These are phyloP conservation scores for Verticillium tricorpus DNA, from an alignment of 2,329 filamentous ascomycete genomes.

Conservation along the genomic window DNA sequence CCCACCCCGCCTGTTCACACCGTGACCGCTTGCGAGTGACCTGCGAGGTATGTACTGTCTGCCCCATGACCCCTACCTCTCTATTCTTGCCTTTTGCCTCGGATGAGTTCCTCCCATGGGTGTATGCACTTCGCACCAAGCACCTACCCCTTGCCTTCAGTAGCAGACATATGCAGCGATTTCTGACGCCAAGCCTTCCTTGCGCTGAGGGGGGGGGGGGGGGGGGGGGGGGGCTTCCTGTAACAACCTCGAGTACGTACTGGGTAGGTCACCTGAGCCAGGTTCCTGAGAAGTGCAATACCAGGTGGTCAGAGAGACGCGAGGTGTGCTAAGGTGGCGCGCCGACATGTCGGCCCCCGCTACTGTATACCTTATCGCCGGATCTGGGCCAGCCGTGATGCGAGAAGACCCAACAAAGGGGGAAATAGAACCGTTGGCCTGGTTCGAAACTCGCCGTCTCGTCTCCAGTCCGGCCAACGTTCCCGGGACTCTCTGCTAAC, in stretches of 20 bases:
- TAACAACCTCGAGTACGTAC: too few species aligned
- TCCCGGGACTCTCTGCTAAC: neutral
- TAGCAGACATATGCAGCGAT: neutral
- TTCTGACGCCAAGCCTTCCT: too few species aligned
- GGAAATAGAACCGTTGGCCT: neutral
- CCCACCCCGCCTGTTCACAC: neutral
- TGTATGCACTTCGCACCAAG: too few species aligned
- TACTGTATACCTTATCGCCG: neutral
- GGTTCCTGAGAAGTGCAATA: too few species aligned
- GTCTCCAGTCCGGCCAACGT: neutral
- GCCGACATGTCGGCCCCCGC: neutral
- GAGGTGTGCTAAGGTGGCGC: neutral
- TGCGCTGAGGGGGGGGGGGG: too few species aligned
- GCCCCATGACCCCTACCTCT: neutral
- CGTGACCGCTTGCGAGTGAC: neutral
- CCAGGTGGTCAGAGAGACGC: too few species aligned
- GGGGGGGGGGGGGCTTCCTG: too few species aligned
- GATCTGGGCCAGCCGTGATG: neutral
- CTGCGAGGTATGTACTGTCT: neutral
- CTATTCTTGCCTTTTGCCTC: neutral
- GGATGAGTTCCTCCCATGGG: too few species aligned
- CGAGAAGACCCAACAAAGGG: neutral
- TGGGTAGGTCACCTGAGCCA: too few species aligned
- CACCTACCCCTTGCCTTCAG: too few species aligned
- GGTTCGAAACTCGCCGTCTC: neutral